These are phyloP conservation scores for Clonostachys solani DNA, from an alignment of 2,329 filamentous ascomycete genomes.

Conservation along the genomic window DNA sequence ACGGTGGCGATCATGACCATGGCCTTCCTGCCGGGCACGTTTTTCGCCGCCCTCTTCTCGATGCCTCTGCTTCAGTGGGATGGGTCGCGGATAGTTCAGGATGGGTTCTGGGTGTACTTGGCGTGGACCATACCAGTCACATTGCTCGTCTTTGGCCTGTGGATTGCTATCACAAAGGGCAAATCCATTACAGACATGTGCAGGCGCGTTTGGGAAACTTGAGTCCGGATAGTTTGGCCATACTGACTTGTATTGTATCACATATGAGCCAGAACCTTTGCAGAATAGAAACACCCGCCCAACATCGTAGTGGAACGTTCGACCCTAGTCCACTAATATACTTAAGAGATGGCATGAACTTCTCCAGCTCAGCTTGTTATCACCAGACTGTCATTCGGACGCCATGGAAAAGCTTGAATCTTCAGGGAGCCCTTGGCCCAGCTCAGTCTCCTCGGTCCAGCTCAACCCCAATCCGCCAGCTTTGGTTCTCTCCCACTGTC, in stretches of 20 bases:
- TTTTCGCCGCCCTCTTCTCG: constrained; percentile 22
- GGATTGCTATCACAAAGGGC: background rate
- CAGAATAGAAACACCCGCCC: too few relatives aligned
- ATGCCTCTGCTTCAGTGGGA: constrained; percentile 10
- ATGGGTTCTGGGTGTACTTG: constrained; percentile 10
- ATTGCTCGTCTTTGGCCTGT: constrained; percentile 3
- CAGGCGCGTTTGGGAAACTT: too few relatives aligned
- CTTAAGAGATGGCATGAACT: too few relatives aligned
- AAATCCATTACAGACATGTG: too few relatives aligned
- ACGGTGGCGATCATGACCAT: constrained; percentile 31
- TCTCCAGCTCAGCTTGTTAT: too few relatives aligned
- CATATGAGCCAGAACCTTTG: too few relatives aligned
- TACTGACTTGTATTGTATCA: too few relatives aligned
- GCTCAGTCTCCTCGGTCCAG: constrained; percentile 22
- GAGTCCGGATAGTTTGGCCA: too few relatives aligned
- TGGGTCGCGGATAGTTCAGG: background rate
- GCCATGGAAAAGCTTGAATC: constrained; percentile 5
- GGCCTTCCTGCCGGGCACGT: constrained; percentile 31
- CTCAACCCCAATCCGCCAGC: constrained; percentile 28
- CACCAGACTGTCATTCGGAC: too few relatives aligned
- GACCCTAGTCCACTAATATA: too few relatives aligned
- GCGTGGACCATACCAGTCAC: constrained; percentile 9
- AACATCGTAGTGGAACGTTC: too few relatives aligned
- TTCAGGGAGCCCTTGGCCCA: constrained; percentile 34
- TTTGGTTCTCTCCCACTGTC: constrained; percentile 37